Evolutionary conservation across 1,284 basidiomycete species (phyloP).

Genomic region (Rhodotorula sp.): DNA sequence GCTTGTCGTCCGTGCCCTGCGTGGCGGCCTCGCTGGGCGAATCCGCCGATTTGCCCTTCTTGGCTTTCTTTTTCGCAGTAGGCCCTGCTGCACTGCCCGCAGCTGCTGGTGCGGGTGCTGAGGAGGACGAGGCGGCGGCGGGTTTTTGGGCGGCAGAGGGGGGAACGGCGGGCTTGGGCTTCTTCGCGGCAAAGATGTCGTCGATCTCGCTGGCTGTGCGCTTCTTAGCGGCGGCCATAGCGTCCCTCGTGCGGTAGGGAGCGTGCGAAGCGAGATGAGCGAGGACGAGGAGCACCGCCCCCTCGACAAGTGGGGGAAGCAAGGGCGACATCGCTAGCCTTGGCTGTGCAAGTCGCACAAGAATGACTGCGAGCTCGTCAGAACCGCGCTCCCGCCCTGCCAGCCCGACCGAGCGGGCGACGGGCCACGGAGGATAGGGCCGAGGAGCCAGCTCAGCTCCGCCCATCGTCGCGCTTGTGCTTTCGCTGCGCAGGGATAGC

Average conservation of each 20-base stretch:
- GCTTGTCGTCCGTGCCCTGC: neutral
- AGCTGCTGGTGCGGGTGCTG: neutral
- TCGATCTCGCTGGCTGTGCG: conserved; percentile 42
- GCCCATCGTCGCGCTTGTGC: too few relatives aligned
- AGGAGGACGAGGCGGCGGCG: neutral
- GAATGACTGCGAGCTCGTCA: too few relatives aligned
- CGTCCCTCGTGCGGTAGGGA: too few relatives aligned
- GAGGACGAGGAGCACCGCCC: neutral
- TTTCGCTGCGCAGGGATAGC: too few relatives aligned
- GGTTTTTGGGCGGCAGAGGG: neutral
- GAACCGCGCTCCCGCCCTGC: too few relatives aligned
- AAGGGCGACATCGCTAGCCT: too few relatives aligned
- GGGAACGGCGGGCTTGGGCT: conserved; percentile 22
- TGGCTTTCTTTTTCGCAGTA: conserved; percentile 9
- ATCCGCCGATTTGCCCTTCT: conserved; percentile 13
- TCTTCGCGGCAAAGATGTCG: conserved; percentile 45
- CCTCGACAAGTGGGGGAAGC: neutral
- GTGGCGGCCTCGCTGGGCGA: neutral
- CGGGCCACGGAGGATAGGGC: too few relatives aligned
- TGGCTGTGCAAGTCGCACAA: too few relatives aligned
- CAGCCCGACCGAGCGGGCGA: too few relatives aligned
- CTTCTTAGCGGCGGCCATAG: conserved; percentile 17
- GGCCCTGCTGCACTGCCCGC: neutral
- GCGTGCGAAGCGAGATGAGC: neutral
- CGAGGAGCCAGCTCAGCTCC: too few relatives aligned